A percentile compares a stretch with the other conserved stretches of the same genome.
These are phyloP conservation scores for Ogataea degrootiae DNA, from an alignment of 805 yeast species.

Conservation along the genomic window DNA sequence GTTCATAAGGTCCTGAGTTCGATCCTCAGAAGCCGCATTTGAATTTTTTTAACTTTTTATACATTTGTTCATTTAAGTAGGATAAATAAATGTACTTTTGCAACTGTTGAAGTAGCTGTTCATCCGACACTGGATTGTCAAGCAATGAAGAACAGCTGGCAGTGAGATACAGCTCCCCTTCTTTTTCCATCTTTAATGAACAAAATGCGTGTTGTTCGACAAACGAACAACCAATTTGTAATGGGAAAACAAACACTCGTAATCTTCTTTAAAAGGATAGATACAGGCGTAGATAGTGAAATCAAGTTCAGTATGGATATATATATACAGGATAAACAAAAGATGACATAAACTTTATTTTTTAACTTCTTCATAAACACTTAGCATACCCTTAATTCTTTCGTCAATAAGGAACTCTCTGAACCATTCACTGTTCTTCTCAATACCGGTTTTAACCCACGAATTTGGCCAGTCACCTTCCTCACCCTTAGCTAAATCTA, in stretches of 20 bases:
- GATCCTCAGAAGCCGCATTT: slow-evolving; percentile 2
- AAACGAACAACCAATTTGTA: too few species aligned
- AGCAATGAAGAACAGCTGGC: too few species aligned
- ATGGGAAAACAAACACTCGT: too few species aligned
- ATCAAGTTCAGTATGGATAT: not conserved
- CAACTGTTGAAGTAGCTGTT: too few species aligned
- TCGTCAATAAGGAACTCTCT: slow-evolving; percentile 67
- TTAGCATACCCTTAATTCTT: slow-evolving; percentile 51
- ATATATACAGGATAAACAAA: not conserved
- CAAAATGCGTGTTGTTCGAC: too few species aligned
- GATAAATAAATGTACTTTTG: not conserved
- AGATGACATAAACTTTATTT: not conserved
- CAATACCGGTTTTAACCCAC: slow-evolving; percentile 77
- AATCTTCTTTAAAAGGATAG: too few species aligned
- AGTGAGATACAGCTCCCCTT: too few species aligned
- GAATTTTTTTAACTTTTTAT: not conserved
- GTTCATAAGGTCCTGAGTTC: slow-evolving; percentile 3
- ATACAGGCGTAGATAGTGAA: too few species aligned
- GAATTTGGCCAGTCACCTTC: slow-evolving; percentile 82
- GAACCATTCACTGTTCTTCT: slow-evolving; percentile 83
- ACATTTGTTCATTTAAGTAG: not conserved
- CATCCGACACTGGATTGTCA: too few species aligned
- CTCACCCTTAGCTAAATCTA: slow-evolving; percentile 48
- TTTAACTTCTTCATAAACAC: slow-evolving; percentile 34
- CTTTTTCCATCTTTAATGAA: too few species aligned